phyloP scores from a whole-genome alignment of 1,284 basidiomycete species.

The Sanghuangporus sanghuang region DNA sequence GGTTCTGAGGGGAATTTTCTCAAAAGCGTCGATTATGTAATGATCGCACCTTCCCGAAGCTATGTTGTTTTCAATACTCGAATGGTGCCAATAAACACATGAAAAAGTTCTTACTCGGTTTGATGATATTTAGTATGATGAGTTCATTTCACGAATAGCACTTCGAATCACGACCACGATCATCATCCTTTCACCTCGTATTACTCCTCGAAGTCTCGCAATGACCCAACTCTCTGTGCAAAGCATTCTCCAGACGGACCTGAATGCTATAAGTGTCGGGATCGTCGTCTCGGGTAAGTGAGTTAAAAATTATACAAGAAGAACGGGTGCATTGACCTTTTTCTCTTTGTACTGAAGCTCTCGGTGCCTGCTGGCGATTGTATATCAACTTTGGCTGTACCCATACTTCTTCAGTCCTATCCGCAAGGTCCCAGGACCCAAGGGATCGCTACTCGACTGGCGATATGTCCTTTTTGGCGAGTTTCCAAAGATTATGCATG shows the following conservation, averaged over 20 bases:
- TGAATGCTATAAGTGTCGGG: background rate
- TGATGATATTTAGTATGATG: background rate
- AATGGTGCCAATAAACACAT: background rate
- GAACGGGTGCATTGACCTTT: background rate
- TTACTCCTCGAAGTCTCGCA: background rate
- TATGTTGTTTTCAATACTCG: background rate
- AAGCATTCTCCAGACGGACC: background rate
- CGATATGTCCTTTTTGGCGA: slow-evolving; percentile 33
- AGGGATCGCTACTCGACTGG: slow-evolving; percentile 21
- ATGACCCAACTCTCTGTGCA: background rate
- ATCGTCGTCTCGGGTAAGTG: background rate
- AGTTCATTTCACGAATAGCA: background rate
- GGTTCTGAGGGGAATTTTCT: background rate
- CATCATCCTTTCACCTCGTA: background rate
- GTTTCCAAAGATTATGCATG: slow-evolving; percentile 30
- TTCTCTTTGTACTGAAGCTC: background rate
- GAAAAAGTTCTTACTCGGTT: background rate
- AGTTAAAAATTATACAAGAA: background rate
- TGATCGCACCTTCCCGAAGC: background rate
- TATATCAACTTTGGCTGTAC: slow-evolving; percentile 29
- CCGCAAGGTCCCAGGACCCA: slow-evolving; percentile 38
- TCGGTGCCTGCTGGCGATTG: background rate
- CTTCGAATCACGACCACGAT: background rate
- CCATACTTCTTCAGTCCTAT: slow-evolving; percentile 39
- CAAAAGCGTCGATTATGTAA: background rate